Evolutionary conservation across 148 eudicot genomes (phyloP).

Genomic region (Euryodendron excelsum): DNA sequence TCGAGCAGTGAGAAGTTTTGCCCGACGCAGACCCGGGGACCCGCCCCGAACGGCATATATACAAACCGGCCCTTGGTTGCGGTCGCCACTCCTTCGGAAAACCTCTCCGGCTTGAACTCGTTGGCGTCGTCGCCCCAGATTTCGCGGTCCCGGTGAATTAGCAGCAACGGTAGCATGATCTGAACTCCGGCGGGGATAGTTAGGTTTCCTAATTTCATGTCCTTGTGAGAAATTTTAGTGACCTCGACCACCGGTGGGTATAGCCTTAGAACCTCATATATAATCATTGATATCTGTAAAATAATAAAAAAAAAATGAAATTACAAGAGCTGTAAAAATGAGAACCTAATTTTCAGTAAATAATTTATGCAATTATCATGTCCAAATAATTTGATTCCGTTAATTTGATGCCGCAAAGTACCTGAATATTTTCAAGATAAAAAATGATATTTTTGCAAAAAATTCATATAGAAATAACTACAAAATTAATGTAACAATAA

Average conservation of each 20-base stretch:
- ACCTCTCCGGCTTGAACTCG: conserved; percentile 20
- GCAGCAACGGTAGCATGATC: background rate
- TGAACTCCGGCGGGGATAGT: background rate
- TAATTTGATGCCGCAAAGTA: no score
- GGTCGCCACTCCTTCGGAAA: conserved; percentile 6
- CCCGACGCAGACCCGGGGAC: background rate
- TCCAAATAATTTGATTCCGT: no score
- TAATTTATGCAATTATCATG: no score
- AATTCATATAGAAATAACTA: no score
- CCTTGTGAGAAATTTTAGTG: background rate
- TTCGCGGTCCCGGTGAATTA: background rate
- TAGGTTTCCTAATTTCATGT: conserved; percentile 7
- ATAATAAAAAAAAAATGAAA: background rate
- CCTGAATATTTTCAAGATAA: no score
- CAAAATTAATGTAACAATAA: no score
- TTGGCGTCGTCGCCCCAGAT: conserved; percentile 12
- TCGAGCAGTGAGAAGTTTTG: background rate
- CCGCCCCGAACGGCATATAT: conserved; percentile 10
- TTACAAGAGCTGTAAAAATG: no score
- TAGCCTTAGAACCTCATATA: conserved; percentile 14
- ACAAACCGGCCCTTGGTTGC: conserved; percentile 5
- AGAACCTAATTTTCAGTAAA: no score
- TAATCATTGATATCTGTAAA: conserved; percentile 10
- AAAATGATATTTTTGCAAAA: no score
- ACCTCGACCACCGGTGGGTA: background rate